Evolutionary conservation across 805 yeast species (phyloP).

Genomic region (Ogataea pini): DNA sequence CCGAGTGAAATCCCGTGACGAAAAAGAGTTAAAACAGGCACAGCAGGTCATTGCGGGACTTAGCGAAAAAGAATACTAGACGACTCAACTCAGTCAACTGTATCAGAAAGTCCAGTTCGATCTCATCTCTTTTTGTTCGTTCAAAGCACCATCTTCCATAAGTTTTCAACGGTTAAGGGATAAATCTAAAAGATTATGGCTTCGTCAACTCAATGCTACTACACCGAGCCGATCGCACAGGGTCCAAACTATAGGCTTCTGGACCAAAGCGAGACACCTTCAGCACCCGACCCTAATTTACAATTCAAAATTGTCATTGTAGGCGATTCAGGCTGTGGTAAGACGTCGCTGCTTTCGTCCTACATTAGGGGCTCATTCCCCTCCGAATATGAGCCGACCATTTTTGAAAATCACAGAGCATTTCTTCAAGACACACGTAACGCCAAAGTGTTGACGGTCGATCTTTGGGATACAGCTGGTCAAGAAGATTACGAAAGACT

Average conservation of each 20-base stretch:
- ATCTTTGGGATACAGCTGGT: constrained; percentile 96
- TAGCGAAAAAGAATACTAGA: background rate
- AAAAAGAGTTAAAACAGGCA: background rate
- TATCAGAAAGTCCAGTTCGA: no score
- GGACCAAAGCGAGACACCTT: constrained; percentile 35
- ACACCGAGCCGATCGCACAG: constrained; percentile 19
- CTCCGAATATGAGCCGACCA: constrained; percentile 96
- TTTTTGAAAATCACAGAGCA: constrained; percentile 90
- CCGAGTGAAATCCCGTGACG: constrained; percentile 1
- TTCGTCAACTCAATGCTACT: constrained; percentile 15
- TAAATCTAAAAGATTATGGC: background rate
- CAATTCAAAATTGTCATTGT: constrained; percentile 70
- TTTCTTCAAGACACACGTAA: constrained; percentile 91
- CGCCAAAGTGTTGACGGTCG: constrained; percentile 80
- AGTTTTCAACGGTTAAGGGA: background rate
- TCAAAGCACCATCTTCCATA: background rate
- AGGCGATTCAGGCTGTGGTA: constrained; percentile 99
- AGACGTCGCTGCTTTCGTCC: constrained; percentile 91
- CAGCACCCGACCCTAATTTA: constrained; percentile 23
- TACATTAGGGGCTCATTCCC: constrained; percentile 96
- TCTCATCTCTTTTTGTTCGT: background rate
- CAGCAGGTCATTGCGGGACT: background rate
- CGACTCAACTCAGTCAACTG: no score
- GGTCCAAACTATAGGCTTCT: constrained; percentile 29
- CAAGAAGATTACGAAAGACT: constrained; percentile 89